phyloP scores from a whole-genome alignment of 257 asterid genomes.

The Solanum pennellii region DNA sequence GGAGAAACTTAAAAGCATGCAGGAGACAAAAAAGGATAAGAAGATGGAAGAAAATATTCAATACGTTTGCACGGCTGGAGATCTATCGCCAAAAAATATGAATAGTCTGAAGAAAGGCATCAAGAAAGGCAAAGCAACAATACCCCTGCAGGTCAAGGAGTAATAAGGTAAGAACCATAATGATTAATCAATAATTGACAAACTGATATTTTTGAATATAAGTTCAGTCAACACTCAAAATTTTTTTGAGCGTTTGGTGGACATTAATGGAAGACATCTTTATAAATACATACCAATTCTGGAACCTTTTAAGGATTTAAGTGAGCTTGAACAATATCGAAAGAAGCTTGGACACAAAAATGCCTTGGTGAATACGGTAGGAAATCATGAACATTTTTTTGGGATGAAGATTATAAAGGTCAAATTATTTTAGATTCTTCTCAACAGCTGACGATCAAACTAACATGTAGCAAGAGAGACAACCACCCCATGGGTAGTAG shows the following conservation, averaged over 20 bases:
- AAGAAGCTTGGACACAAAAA: neutral
- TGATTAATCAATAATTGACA: no score
- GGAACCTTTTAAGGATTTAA: neutral
- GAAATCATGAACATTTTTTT: no score
- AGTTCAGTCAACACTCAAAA: neutral
- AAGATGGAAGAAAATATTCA: neutral
- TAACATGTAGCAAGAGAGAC: no score
- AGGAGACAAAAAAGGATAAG: no score
- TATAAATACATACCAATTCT: no score
- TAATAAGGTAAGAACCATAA: no score
- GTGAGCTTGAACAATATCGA: neutral
- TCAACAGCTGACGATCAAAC: no score
- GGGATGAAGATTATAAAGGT: neutral
- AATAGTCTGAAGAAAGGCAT: neutral
- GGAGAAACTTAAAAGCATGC: neutral
- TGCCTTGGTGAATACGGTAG: neutral
- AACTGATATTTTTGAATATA: neutral
- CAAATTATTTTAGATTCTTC: no score
- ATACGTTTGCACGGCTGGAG: neutral
- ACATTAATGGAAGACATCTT: neutral
- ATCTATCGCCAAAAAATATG: neutral
- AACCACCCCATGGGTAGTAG: no score
- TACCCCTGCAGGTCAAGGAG: neutral
- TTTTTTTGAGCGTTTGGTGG: neutral
- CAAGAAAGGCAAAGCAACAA: neutral